These are phyloP conservation scores for Nepenthes alata DNA, from an alignment of 179 eudicot genomes.

Conservation along the genomic window DNA sequence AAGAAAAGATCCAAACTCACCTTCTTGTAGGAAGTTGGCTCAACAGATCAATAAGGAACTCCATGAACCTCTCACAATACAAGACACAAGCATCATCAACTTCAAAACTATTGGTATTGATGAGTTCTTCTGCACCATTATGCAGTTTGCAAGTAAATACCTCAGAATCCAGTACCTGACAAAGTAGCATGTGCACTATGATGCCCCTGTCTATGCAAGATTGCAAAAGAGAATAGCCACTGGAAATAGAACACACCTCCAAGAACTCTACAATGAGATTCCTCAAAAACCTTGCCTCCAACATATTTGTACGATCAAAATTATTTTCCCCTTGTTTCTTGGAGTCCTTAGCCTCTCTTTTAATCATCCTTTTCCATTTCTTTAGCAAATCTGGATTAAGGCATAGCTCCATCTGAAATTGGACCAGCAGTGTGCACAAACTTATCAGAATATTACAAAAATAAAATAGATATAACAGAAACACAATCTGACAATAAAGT, in stretches of 20 bases:
- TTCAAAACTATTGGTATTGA: constrained; percentile 28
- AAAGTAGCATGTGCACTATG: neutral
- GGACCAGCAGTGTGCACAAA: neutral
- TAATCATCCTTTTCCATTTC: constrained; percentile 79
- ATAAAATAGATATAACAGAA: neutral
- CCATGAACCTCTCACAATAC: constrained; percentile 94
- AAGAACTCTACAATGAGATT: constrained; percentile 71
- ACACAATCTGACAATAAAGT: constrained; percentile 5
- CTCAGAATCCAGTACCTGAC: constrained; percentile 67
- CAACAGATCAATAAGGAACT: constrained; percentile 87
- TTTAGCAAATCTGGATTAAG: constrained; percentile 58
- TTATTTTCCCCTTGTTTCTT: constrained; percentile 41
- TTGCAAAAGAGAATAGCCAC: neutral
- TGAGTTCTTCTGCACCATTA: constrained; percentile 20
- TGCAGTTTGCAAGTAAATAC: constrained; percentile 27
- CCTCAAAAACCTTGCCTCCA: constrained; percentile 77
- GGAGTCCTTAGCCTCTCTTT: constrained; percentile 62
- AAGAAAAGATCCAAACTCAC: constrained; percentile 20
- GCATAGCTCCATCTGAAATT: constrained; percentile 74
- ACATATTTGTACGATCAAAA: constrained; percentile 45
- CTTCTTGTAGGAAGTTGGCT: constrained; percentile 95
- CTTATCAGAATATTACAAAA: neutral
- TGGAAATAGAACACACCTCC: constrained; percentile 35
- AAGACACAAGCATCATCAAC: constrained; percentile 64
- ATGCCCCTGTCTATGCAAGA: neutral